Evolutionary conservation across 768 basidiomycete species (phyloP), one percentile per base, ranked within the genome.

Genomic region (Suillus bovinus): DNA sequence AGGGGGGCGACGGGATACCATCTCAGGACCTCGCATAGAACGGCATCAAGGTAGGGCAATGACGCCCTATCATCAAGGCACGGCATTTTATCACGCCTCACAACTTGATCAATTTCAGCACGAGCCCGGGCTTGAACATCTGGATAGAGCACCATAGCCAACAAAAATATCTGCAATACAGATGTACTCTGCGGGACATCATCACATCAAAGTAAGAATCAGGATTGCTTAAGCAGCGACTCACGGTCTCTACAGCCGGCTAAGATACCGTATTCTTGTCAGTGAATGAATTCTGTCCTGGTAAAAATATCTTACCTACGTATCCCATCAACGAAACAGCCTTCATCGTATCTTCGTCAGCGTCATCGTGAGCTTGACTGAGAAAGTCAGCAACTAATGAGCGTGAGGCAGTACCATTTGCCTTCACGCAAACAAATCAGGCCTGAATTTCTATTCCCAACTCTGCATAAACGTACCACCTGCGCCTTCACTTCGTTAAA

Each of bases 121-220:
- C 73, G 74, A 0, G 72, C 73, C 38, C 68, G 73, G 50, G 63
- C 56, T 34, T 68, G 68, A 5, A 66, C 66, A 9, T 73, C 66
- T 13, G 73, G 75, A 58, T 71, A 69, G 63, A 67, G 62, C 20
- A 72, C 14, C 69, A 72, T 72, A n/a, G 69, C 71, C 69, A 74
- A 59, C 59, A 72, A 52, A 27, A 75, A 76, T 0, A 64, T 61
- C 7, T 67, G 70, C 1, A n/a, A n/a, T n/a, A n/a, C n/a, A n/a
- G n/a, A n/a, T n/a, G n/a, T n/a, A n/a, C n/a, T n/a, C n/a, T n/a
- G 22, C n/a, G 29, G 31, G 10, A 22, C n/a, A 36, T 29, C 29
- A n/a, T n/a, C n/a, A n/a, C n/a, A n/a, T n/a, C n/a, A 50, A 16
- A 47, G 38, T 33, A 16, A 17, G 9, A 17, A 4, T 27, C 13